These are phyloP conservation scores for Tolypocladium sp. DNA, from an alignment of 2,329 filamentous ascomycete genomes.

Conservation along the genomic window DNA sequence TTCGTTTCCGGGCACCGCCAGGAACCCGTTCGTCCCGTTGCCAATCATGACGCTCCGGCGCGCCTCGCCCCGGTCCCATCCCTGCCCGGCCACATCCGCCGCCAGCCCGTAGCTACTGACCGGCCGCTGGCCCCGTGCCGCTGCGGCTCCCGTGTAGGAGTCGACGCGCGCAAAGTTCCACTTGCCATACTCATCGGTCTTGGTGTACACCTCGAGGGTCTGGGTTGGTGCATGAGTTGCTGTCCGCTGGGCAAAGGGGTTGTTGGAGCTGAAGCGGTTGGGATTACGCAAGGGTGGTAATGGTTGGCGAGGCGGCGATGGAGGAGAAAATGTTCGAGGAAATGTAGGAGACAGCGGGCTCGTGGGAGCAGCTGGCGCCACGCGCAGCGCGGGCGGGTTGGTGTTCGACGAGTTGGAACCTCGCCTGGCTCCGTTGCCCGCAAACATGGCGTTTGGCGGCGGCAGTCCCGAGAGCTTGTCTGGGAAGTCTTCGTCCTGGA, in stretches of 20 bases:
- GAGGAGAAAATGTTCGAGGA: background rate
- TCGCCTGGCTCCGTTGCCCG: conserved; percentile 18
- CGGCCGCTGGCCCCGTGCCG: conserved; percentile 25
- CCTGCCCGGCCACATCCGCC: conserved; percentile 37
- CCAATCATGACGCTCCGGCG: conserved; percentile 45
- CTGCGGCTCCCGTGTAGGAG: conserved; percentile 17
- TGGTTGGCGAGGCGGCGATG: conserved; percentile 15
- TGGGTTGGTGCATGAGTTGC: conserved; percentile 31
- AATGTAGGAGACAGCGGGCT: conserved; percentile 10
- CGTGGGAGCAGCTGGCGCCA: conserved; percentile 10
- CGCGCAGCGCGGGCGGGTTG: conserved; percentile 5
- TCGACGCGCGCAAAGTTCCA: conserved; percentile 49
- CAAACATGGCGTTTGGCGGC: conserved; percentile 42
- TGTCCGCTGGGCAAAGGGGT: conserved; percentile 39
- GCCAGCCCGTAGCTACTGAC: conserved; percentile 49
- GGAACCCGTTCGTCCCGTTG: conserved; percentile 41
- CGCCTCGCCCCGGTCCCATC: conserved; percentile 43
- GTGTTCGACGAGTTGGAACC: conserved; percentile 20
- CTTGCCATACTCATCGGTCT: conserved; percentile 46
- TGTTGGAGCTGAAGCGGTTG: conserved; percentile 50
- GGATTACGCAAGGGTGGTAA: conserved; percentile 10
- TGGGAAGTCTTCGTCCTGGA: conserved; percentile 75
- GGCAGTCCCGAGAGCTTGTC: conserved; percentile 67
- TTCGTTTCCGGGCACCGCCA: conserved; percentile 35
- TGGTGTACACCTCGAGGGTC: conserved; percentile 51